A percentile compares a stretch with the other conserved stretches of the same genome.
These are phyloP conservation scores for Stagonosporopsis vannaccii DNA, from an alignment of 2,329 filamentous ascomycete species.

Conservation along the genomic window DNA sequence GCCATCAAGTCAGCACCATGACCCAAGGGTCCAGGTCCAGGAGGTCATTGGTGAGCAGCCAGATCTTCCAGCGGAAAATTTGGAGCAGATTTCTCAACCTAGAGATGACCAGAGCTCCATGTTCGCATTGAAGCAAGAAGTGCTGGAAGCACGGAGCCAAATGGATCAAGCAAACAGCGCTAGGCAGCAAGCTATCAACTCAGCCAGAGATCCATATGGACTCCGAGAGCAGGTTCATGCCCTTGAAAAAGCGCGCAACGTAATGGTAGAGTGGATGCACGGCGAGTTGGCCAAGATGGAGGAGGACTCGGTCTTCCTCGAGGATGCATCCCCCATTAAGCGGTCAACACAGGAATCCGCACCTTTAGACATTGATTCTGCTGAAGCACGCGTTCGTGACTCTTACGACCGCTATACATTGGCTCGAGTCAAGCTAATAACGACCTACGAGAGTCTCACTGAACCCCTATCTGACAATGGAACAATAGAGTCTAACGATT, in stretches of 20 bases:
- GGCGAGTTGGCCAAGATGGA: conserved; percentile 55
- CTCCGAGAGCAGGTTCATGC: conserved; percentile 47
- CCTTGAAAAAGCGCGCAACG: conserved; percentile 56
- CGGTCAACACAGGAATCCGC: conserved; percentile 13
- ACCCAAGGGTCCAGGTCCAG: conserved; percentile 38
- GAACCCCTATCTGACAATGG: conserved; percentile 6
- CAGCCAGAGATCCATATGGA: conserved; percentile 5
- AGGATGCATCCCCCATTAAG: conserved; percentile 45
- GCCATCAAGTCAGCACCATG: conserved; percentile 38
- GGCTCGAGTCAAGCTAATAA: conserved; percentile 33
- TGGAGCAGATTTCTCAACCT: conserved; percentile 33
- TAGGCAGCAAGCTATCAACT: conserved; percentile 24
- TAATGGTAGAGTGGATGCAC: conserved; percentile 61
- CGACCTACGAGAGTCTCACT: conserved; percentile 30
- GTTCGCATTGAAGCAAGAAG: conserved; percentile 50
- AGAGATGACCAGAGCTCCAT: conserved; percentile 35
- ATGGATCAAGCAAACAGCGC: conserved; percentile 43
- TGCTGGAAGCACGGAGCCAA: conserved; percentile 43
- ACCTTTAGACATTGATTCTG: conserved; percentile 25
- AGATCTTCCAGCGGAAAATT: conserved; percentile 43
- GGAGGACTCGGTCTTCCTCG: conserved; percentile 46
- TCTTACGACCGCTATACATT: conserved; percentile 43
- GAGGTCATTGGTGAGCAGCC: conserved; percentile 47
- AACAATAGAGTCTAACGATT: neutral
- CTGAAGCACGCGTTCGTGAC: conserved; percentile 35